Conservation (phyloP, 768 basidiomycete genomes). For the Boletus coccyginus region DNA sequence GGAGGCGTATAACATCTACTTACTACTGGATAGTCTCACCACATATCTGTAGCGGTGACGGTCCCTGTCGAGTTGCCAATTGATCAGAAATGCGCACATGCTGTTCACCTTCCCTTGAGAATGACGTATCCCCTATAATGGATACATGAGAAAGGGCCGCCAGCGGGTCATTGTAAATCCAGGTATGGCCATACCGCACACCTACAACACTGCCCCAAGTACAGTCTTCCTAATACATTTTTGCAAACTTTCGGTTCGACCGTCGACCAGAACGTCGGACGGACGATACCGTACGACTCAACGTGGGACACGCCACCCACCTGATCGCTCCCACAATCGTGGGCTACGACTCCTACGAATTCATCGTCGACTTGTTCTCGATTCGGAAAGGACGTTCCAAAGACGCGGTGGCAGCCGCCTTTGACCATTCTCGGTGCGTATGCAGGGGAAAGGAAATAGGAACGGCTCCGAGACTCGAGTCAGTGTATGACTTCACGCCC, state of each 20-base stretch:
- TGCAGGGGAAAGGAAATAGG: no score
- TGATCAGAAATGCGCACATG: not conserved
- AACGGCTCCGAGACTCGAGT: no score
- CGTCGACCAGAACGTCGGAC: not conserved
- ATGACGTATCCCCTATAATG: not conserved
- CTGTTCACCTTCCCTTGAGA: not conserved
- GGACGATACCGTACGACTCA: not conserved
- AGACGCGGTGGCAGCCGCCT: no score
- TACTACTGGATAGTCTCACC: not conserved
- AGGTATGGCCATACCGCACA: not conserved
- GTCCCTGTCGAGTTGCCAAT: not conserved
- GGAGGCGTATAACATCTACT: not conserved
- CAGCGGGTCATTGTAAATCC: not conserved
- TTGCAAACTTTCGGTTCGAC: not conserved
- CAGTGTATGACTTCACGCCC: no score
- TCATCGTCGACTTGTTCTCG: no score
- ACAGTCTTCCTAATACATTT: not conserved
- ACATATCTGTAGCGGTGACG: not conserved
- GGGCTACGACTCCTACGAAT: not conserved
- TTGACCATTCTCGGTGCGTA: no score
- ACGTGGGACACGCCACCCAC: not conserved
- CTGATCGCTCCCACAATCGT: not conserved
- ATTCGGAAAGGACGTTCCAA: no score
- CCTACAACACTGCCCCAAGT: not conserved
- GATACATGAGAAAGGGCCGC: no score